phyloP scores from a whole-genome alignment of 371 early-diverging fungal species.

The Saksenaea oblongispora region DNA sequence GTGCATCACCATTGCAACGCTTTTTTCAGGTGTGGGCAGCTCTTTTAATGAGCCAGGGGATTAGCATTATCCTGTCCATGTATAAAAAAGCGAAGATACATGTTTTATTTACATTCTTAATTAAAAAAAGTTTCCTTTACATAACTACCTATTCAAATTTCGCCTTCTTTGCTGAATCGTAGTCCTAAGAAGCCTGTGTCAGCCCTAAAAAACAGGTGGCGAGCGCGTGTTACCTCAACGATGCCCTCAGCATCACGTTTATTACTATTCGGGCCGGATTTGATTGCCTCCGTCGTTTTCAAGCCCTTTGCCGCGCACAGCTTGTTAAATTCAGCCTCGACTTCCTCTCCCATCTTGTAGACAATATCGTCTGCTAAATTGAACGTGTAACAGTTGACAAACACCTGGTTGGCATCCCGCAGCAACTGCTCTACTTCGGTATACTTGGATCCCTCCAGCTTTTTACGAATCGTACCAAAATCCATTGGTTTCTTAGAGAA shows the following conservation, averaged over 20 bases:
- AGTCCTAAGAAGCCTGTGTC: neutral
- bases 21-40: slow-evolving; percentile 50
- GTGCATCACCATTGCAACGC: slow-evolving; percentile 27
- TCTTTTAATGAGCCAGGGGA: slow-evolving; percentile 23
- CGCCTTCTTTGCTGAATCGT: neutral
- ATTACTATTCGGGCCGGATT: neutral
- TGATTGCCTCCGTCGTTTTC: slow-evolving; percentile 15
- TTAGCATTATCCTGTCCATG: slow-evolving; percentile 47
- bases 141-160: neutral
- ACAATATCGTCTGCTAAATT: slow-evolving; percentile 80
- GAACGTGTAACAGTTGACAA: slow-evolving; percentile 84
- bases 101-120: slow-evolving; percentile 3
- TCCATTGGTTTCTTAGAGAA: slow-evolving; percentile 32
- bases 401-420: slow-evolving; percentile 42
- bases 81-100: slow-evolving; percentile 45
- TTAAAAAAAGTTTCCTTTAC: no score
- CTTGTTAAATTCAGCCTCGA: slow-evolving; percentile 61
- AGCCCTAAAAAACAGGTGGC: neutral
- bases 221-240: neutral
- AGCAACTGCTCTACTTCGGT: slow-evolving; percentile 16
- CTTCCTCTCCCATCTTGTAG: slow-evolving; percentile 55
- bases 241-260: neutral
- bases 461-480: slow-evolving; percentile 34
- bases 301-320: slow-evolving; percentile 46
- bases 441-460: slow-evolving; percentile 27